Evolutionary conservation across 495 filamentous ascomycete genomes (phyloP).

Genomic region (Poronia punctata): DNA sequence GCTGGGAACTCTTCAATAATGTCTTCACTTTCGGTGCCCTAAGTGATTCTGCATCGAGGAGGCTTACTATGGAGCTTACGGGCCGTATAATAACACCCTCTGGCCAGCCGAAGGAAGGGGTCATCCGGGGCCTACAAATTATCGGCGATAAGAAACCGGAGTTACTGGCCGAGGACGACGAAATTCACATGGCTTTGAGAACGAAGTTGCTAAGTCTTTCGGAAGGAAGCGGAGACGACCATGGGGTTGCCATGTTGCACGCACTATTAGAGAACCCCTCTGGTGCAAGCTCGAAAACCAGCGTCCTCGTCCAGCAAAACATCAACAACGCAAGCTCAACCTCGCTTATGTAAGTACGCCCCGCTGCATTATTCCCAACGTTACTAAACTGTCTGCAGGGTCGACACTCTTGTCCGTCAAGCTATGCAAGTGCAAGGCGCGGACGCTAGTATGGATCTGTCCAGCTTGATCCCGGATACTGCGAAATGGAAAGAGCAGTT

Average conservation of each 20-base stretch:
- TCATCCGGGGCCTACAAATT: constrained; percentile 33
- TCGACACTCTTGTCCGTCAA: constrained; percentile 41
- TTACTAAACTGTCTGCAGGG: constrained; percentile 19
- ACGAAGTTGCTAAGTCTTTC: constrained; percentile 38
- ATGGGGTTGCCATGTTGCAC: constrained; percentile 25
- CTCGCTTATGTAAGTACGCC: constrained; percentile 34
- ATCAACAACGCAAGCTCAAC: constrained; percentile 30
- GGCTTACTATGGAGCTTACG: constrained; percentile 23
- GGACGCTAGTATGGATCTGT: constrained; percentile 3
- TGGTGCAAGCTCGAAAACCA: constrained; percentile 20
- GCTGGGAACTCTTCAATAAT: constrained; percentile 35
- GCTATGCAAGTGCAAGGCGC: constrained; percentile 22
- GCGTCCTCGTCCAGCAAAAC: constrained; percentile 34
- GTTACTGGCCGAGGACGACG: constrained; percentile 26
- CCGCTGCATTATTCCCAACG: not conserved
- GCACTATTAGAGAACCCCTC: constrained; percentile 28
- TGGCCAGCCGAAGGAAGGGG: constrained; percentile 18
- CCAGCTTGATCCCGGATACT: constrained; percentile 33
- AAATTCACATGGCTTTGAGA: constrained; percentile 33
- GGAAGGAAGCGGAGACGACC: constrained; percentile 29
- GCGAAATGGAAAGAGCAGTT: constrained; percentile 42
- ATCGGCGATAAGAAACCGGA: constrained; percentile 29
- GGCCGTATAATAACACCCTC: constrained; percentile 10
- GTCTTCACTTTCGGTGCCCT: constrained; percentile 29
- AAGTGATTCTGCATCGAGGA: constrained; percentile 14